These are phyloP conservation scores for Solanum appendiculatum DNA, from an alignment of 257 asterid species.

Conservation along the genomic window DNA sequence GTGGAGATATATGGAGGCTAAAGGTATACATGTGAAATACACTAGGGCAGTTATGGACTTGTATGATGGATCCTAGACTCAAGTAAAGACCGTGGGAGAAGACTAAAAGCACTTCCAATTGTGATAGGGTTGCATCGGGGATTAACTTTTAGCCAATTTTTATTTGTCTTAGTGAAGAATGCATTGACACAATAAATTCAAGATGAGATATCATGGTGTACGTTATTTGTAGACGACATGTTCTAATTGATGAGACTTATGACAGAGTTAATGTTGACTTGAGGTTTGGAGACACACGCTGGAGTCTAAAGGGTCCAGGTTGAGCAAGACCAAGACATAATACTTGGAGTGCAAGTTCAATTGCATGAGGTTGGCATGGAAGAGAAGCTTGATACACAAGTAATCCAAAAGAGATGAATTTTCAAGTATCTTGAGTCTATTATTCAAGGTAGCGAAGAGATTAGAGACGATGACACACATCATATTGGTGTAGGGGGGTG, in stretches of 20 bases:
- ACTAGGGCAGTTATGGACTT: neutral
- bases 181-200: too few relatives aligned
- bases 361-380: too few relatives aligned
- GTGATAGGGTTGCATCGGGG: neutral
- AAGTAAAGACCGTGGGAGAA: neutral
- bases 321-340: neutral
- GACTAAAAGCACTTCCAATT: neutral
- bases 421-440: too few relatives aligned
- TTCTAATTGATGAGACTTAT: neutral
- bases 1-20: neutral
- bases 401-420: too few relatives aligned
- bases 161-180: too few relatives aligned
- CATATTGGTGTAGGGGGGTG: neutral
- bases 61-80: neutral
- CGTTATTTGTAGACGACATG: neutral
- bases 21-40: neutral
- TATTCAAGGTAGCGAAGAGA: too few relatives aligned
- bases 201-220: neutral
- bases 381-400: too few relatives aligned
- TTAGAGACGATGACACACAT: too few relatives aligned
- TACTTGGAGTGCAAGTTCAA: too few relatives aligned
- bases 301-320: neutral
- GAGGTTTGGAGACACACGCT: neutral
- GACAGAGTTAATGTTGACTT: neutral
- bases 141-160: too few relatives aligned